Conservation (phyloP, 2,329 filamentous ascomycete species). For the Ampelomyces quisqualis region DNA sequence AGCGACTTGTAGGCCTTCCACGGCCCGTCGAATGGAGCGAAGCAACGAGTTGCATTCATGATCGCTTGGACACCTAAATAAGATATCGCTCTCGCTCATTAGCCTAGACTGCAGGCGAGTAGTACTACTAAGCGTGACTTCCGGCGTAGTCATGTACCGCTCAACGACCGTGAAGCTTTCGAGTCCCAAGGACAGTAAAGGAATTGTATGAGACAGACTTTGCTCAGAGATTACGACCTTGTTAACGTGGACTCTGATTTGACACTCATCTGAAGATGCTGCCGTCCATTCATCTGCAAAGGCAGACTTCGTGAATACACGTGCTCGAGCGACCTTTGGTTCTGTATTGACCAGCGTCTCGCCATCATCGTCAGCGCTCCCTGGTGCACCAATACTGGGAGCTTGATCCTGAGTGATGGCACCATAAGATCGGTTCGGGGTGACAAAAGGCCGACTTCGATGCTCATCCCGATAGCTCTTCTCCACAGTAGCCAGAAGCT, state of each 20-base stretch:
- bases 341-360: slow-evolving; percentile 10
- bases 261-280: slow-evolving; percentile 15
- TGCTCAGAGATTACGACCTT: slow-evolving; percentile 17
- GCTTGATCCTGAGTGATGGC: slow-evolving; percentile 5
- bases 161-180: slow-evolving; percentile 2
- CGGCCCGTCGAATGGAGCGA: slow-evolving; percentile 4
- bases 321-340: slow-evolving; percentile 18
- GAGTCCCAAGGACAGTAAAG: slow-evolving; percentile 15
- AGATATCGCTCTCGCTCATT: slow-evolving; percentile 2
- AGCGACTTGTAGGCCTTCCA: neutral
- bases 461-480: slow-evolving; percentile 13
- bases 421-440: slow-evolving; percentile 15
- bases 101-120: neutral
- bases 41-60: slow-evolving; percentile 6
- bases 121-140: slow-evolving; percentile 8
- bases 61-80: slow-evolving; percentile 7
- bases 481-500: slow-evolving; percentile 24
- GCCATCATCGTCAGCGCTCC: slow-evolving; percentile 8
- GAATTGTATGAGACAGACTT: no score
- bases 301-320: slow-evolving; percentile 20
- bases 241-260: slow-evolving; percentile 17
- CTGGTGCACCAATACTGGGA: slow-evolving; percentile 3
- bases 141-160: slow-evolving; percentile 2
- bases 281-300: slow-evolving; percentile 11
- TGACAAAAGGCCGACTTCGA: slow-evolving; percentile 22